These are phyloP conservation scores for Mycena kentingensis DNA, from an alignment of 768 basidiomycete species.

Conservation along the genomic window DNA sequence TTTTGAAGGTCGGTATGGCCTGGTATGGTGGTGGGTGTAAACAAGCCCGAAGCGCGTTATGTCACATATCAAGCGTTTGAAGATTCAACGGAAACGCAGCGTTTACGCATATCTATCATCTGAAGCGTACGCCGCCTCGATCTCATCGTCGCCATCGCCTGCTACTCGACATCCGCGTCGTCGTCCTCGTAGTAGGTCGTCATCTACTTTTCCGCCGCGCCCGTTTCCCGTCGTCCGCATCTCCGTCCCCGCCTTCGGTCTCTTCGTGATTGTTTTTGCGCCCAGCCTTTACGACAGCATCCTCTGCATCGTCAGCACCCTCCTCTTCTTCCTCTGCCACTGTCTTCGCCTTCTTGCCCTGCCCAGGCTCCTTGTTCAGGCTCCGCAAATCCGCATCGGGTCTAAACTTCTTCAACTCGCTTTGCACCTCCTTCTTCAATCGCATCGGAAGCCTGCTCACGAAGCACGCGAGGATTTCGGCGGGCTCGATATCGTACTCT, in stretches of 20 bases:
- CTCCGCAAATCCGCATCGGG: slow-evolving; percentile 74
- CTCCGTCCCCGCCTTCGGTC: slow-evolving; percentile 40
- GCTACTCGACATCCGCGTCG: slow-evolving; percentile 80
- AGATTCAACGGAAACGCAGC: too few relatives aligned
- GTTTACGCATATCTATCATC: too few relatives aligned
- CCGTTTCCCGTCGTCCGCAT: slow-evolving; percentile 35
- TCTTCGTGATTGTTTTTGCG: too few relatives aligned
- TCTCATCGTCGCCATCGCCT: slow-evolving; percentile 56
- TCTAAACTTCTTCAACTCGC: slow-evolving; percentile 88
- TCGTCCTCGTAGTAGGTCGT: slow-evolving; percentile 74
- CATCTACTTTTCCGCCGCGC: slow-evolving; percentile 41
- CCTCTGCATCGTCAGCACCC: slow-evolving; percentile 64
- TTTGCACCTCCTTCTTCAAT: slow-evolving; percentile 82
- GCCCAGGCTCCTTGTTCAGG: slow-evolving; percentile 81
- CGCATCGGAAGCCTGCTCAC: slow-evolving; percentile 72
- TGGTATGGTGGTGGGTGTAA: too few relatives aligned
- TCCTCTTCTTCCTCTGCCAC: slow-evolving; percentile 51
- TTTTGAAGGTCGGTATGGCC: too few relatives aligned
- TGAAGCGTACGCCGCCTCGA: slow-evolving; percentile 65
- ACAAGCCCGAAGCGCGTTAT: too few relatives aligned
- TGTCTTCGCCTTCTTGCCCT: slow-evolving; percentile 65
- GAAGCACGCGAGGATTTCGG: slow-evolving; percentile 74
- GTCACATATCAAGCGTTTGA: too few relatives aligned
- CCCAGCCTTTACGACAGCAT: too few relatives aligned
- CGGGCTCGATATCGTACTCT: slow-evolving; percentile 76